Evolutionary conservation across 2,329 filamentous ascomycete species (phyloP), one percentile per base, ranked within the genome.

Genomic region (Colletotrichum ledebouriae): DNA sequence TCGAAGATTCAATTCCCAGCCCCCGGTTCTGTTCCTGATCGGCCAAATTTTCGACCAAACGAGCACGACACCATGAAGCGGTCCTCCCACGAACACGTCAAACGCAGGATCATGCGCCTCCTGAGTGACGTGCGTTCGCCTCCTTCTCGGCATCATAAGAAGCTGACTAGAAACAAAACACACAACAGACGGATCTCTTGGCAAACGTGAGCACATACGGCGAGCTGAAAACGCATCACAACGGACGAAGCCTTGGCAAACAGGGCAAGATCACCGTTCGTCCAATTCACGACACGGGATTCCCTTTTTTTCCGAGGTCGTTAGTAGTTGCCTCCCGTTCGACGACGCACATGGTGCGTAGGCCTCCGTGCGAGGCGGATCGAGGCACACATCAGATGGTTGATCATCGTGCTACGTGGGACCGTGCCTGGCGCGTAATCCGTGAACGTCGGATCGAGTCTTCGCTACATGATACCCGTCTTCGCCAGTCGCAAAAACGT

Each of bases 371-470:
- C 53, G 52, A 53, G 42, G 34, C 11, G 42, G 37, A 9, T 10
- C 10, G 49, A 22, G 22, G 49, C n/a, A 58, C 46, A 50, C 47
- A 59, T 66, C 66, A 44, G 61, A 69, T 50, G 49, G 49, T n/a
- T 29, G 22, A n/a, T 65, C 41, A 25, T 41, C 34, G 25, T 60
- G 37, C 55, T 33, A 69, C 42, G 42, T 66, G 42, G 34, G 49
- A 66, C 66, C 42, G 62, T 65, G 55, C 66, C 61, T 60, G 44
- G 11, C n/a, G 20, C 29, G 6, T 15, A 11, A 13, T n/a, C 13
- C 39, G 15, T 15, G 49, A 42, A 42, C 17, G 4, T n/a, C 29
- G 49, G 15, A 33, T 52, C 49, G 5, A n/a, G 11, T 9, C 50
- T 15, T 20, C 41, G 52, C 55, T 55, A 37, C 15, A 57, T 59